Percentiles rank a stretch among this genome's conserved stretches.
These are phyloP conservation scores for Cydonia oblonga DNA, from an alignment of 331 rosid genomes.

Conservation along the genomic window DNA sequence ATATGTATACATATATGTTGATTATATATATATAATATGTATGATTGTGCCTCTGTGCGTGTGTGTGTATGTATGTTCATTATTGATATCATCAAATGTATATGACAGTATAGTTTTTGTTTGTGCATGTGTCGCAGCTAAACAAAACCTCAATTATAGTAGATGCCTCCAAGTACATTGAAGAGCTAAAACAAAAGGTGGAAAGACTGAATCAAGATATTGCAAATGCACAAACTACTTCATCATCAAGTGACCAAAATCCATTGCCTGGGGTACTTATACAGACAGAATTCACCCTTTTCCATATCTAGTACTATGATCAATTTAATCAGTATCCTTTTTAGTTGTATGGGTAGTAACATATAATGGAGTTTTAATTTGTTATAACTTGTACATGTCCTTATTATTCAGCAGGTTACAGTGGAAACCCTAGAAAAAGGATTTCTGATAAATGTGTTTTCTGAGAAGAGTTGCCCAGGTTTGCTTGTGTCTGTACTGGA, in stretches of 20 bases:
- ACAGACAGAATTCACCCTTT: neutral
- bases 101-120: neutral
- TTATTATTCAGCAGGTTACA: constrained; percentile 40
- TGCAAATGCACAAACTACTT: constrained; percentile 33
- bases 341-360: neutral
- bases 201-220: constrained; percentile 69
- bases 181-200: constrained; percentile 75
- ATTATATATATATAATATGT: neutral
- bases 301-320: neutral
- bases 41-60: too few species aligned
- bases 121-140: constrained; percentile 35
- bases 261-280: constrained; percentile 52
- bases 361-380: neutral
- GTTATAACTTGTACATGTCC: neutral
- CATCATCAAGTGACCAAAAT: constrained; percentile 33
- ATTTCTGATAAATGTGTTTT: constrained; percentile 56
- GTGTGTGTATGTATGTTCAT: neutral
- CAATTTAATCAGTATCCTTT: neutral
- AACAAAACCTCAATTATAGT: constrained; percentile 63
- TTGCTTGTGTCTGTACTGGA: constrained; percentile 80
- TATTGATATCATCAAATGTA: neutral
- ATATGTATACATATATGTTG: neutral
- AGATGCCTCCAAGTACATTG: constrained; percentile 86
- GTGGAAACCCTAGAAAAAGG: constrained; percentile 86
- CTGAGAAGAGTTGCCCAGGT: constrained; percentile 62